Percentiles rank a stretch among this genome's conserved stretches.
These are phyloP conservation scores for Fusarium lateritium DNA, from an alignment of 2,329 filamentous ascomycete species.

Conservation along the genomic window DNA sequence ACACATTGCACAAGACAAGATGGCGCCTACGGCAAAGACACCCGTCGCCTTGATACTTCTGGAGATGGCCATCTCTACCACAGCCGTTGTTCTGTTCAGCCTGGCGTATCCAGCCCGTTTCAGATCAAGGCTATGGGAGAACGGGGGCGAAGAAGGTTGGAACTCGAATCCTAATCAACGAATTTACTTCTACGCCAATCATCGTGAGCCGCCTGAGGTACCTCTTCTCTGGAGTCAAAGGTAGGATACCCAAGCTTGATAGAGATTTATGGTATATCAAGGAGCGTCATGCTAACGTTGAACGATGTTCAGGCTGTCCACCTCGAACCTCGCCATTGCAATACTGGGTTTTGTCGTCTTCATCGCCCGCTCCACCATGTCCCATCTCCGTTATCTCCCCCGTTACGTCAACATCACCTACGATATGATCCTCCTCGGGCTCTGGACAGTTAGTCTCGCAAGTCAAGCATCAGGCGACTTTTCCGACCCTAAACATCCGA, in stretches of 20 bases:
- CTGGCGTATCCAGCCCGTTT: conserved; percentile 46
- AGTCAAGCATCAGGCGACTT: conserved; percentile 47
- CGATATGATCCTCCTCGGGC: conserved; percentile 47
- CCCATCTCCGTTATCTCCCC: conserved; percentile 44
- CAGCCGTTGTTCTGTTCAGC: conserved; percentile 39
- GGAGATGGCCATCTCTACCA: conserved; percentile 37
- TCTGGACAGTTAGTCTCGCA: conserved; percentile 49
- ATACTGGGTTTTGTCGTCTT: conserved; percentile 51
- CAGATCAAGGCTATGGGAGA: conserved; percentile 47
- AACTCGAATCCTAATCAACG: conserved; percentile 51
- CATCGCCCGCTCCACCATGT: conserved; percentile 45
- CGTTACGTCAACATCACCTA: conserved; percentile 48
- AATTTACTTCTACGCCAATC: conserved; percentile 52
- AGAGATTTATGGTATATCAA: fast-evolving
- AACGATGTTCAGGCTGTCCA: conserved; percentile 41
- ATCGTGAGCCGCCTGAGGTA: conserved; percentile 49
- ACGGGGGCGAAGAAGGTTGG: conserved; percentile 50
- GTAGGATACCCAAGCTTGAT: conserved; percentile 20
- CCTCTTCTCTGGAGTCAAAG: conserved; percentile 49
- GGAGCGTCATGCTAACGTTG: too few relatives aligned
- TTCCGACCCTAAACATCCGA: conserved; percentile 45
- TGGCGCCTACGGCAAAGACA: conserved; percentile 30
- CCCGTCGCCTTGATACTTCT: conserved; percentile 28
- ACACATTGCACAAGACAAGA: conserved; percentile 17
- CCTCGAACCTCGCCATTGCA: conserved; percentile 51